phyloP scores from a whole-genome alignment of 2,329 filamentous ascomycete species.

The Tolypocladium tropicale region DNA sequence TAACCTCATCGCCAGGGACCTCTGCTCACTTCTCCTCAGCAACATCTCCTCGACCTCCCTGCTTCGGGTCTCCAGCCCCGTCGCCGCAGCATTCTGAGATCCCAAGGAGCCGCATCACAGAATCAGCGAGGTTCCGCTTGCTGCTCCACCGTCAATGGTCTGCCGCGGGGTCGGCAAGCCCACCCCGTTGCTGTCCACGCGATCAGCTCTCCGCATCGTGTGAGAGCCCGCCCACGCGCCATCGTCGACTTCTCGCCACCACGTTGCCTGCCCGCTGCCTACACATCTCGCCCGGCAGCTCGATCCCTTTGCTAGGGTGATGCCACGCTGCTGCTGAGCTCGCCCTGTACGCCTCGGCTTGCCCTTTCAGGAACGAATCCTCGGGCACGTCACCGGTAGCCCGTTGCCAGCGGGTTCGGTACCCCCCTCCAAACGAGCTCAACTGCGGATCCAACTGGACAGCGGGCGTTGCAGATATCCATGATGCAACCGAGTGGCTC shows the following conservation, averaged over 20 bases:
- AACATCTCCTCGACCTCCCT: neutral
- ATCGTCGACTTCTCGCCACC: neutral
- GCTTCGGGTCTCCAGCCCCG: neutral
- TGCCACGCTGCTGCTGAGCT: neutral
- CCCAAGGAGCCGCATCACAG: neutral
- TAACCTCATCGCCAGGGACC: neutral
- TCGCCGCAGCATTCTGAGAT: neutral
- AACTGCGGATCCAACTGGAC: conserved; percentile 4
- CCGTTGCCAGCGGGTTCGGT: neutral
- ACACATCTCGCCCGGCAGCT: neutral
- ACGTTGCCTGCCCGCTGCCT: neutral
- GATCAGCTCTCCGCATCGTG: neutral
- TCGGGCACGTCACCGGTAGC: neutral
- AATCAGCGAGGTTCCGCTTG: neutral
- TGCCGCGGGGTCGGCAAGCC: neutral
- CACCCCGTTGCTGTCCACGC: neutral
- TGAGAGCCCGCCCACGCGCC: neutral
- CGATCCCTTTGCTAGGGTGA: neutral
- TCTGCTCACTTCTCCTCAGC: neutral
- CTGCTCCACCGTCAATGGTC: neutral
- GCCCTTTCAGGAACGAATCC: conserved; percentile 8
- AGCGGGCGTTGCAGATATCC: neutral
- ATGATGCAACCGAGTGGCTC: conserved; percentile 30
- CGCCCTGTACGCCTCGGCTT: conserved; percentile 14
- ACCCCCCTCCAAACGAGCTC: neutral